phyloP scores from a whole-genome alignment of 2,329 filamentous ascomycete genomes.

The Exophiala calicioides region DNA sequence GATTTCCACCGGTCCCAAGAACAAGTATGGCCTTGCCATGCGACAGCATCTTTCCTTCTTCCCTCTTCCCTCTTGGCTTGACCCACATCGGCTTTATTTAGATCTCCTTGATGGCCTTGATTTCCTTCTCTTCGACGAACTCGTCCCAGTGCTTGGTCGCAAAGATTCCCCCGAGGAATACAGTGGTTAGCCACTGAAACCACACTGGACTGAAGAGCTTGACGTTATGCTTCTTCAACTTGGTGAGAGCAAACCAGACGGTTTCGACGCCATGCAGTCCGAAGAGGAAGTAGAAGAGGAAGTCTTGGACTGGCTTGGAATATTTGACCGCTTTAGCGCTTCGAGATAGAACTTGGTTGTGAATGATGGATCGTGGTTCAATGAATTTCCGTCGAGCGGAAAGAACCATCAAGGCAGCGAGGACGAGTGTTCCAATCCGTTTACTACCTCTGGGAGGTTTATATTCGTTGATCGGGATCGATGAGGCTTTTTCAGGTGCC shows the following conservation, averaged over 20 bases:
- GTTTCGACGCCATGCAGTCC: conserved; percentile 17
- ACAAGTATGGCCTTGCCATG: too few species aligned
- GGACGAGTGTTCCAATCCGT: conserved; percentile 13
- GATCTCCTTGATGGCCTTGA: conserved; percentile 24
- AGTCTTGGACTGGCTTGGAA: conserved; percentile 21
- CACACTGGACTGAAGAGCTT: conserved; percentile 19
- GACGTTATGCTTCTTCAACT: conserved; percentile 24
- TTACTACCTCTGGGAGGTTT: conserved; percentile 17
- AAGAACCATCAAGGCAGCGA: conserved; percentile 17
- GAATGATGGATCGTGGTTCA: conserved; percentile 22
- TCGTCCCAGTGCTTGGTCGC: conserved; percentile 19
- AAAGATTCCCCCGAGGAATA: conserved; percentile 19
- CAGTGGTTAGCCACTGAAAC: conserved; percentile 23
- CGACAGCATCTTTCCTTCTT: too few species aligned
- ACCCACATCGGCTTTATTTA: conserved; percentile 1
- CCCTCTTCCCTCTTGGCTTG: too few species aligned
- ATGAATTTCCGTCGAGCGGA: conserved; percentile 25
- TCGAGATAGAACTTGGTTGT: conserved; percentile 23
- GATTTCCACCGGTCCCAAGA: too few species aligned
- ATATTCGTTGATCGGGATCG: conserved; percentile 26
- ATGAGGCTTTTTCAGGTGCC: conserved; percentile 23
- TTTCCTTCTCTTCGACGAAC: conserved; percentile 23
- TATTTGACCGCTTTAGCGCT: conserved; percentile 14
- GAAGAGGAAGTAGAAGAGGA: conserved; percentile 22
- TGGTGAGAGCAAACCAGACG: conserved; percentile 17